Base-by-base conservation (phyloP, 805 yeast species). In the Wickerhamiella shivajii region DNA sequence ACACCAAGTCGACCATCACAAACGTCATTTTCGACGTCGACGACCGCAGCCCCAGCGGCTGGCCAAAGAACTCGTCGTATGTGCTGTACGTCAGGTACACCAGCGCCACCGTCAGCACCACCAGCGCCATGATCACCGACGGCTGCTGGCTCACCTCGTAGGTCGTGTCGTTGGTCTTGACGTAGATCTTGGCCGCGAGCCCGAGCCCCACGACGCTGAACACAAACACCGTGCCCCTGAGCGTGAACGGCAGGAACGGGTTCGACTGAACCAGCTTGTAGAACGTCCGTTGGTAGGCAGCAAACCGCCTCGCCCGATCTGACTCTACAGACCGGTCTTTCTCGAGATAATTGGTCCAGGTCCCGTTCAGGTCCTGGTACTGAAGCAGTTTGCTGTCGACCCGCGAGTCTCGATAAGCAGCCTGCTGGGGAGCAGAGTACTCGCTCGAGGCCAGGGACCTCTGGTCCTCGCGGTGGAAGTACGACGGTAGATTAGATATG, bases 61-160 rank as follows among this genome's bases (percentile, higher is more conserved):
- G 77, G 10, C 95, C 92, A 16, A 75, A 68, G 55, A 81, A 87
- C 55, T 90, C 98, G 54, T 90, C 97, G 47, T 72, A 74, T 2
- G 93, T 73, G 52, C 87, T 80, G 54, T 80, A 84, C 3, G 74
- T 56, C 36, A 84, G 65, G 51, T 90, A 90, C 0, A 71, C 66
- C 17, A 81, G 56, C 3, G 94, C 93, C 40, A 74, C 62, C 18
- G 81, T 61, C 48, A 84, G 87, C 3, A 87, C 93, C 33, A 73
- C 73, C 2, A 90, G 67, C 3, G 96, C 90, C 93, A 90, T 83
- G 28, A 85, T 74, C 0, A 97, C 80, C 45, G 93, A 76, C 12
- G 98, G 77, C 48, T 29, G 36, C 23, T 38, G 41, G 12, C 17
- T 29, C 16, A 16, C 26, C 15, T 24, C 15, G 18, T n/a, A 60